Evolutionary conservation across 371 early-diverging fungal species (phyloP), one percentile per base, ranked within the genome.

Genomic region (Fennellomyces sp.): DNA sequence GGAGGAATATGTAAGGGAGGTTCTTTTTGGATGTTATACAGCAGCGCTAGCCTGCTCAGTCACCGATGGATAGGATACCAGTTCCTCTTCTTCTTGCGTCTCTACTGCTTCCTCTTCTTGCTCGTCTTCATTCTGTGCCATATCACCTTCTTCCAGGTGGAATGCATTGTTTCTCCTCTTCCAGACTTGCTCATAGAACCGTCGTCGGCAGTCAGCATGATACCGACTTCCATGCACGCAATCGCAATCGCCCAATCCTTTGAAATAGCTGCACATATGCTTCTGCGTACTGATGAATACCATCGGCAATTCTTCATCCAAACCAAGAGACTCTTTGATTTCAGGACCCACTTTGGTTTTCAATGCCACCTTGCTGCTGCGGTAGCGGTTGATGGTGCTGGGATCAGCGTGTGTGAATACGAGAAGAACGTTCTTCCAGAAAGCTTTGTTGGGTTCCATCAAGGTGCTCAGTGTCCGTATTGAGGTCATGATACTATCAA

Each of bases 401-500:
- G 56, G 36, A 36, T 79, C 80, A 0, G 69, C 76, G 39, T 79
- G 80, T 1, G 76, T 72, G 56, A 79, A 79, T 0, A 79, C 72
- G 15, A 79, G 50, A 3, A 79, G 57, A 1, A 79, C 73, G 49
- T 75, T 76, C 3, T 62, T 50, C 80, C 80, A 79, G 35, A 75
- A 69, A 12, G 23, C 31, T 15, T 52, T 25, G 10, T 30, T 26
- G 8, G 72, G 70, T 12, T 50, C 36, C 21, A 71, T 29, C 2
- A 76, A 38, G 2, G 49, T 60, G 10, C 31, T 17, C 1, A 77
- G 41, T 2, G 64, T 63, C 3, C 66, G 58, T 23, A 77, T 57
- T n/a, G 65, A 63, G 25, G 56, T 60, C 36, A 71, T 60, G n/a
- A 77, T 58, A 8, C 51, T 65, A 25, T 77, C 77, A 17, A 49